Evolutionary conservation across 768 basidiomycete genomes (phyloP), one percentile per base, ranked within the genome.

Genomic region (Naganishia onofrii): DNA sequence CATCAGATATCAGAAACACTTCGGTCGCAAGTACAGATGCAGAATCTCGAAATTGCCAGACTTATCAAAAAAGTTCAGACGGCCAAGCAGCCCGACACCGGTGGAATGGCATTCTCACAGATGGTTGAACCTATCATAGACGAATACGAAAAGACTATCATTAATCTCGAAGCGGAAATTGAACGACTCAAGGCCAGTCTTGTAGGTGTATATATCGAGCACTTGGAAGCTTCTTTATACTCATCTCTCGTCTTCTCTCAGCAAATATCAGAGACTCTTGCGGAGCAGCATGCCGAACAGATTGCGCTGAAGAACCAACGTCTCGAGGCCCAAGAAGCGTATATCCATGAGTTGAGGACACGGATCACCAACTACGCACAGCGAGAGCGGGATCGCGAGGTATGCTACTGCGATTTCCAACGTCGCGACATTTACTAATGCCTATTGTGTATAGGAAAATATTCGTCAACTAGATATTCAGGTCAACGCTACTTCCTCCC

Each of bases 141-240:
- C 82, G 93, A 97, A 82, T 99, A 99, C 81, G 95, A 99, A 84
- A 93, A 95, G 84, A 92, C 93, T 0, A 95, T 98, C 73, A 86
- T 88, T 51, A 89, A 92, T 2, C 90, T 99, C 85, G 96, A 99
- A 81, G 91, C 90, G 0, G 93, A 95, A 81, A 84, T 96, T 66
- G 90, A 86, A 73, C 84, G 94, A 67, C 93, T 93, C 74, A 85
- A 90, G 60, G 92, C 91, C 1, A 92, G 93, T 23, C 83, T 96
- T 51, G 79, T 80, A 26, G 69, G 77, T 70, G 26, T 29, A 53
- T 7, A 31, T 3, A 51, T 44, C 28, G n/a, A n/a, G 26, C 63
- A 29, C n/a, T 53, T 23, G 4, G n/a, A 58, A 19, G 19, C 1
- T 57, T 3, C 21, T 32, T 17, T 9, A 9, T 32, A 36, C 38